Percentiles rank a stretch among this genome's conserved stretches.
Evolutionary conservation across 345 rosid genomes (phyloP).

Genomic region (Boechera retrofracta): DNA sequence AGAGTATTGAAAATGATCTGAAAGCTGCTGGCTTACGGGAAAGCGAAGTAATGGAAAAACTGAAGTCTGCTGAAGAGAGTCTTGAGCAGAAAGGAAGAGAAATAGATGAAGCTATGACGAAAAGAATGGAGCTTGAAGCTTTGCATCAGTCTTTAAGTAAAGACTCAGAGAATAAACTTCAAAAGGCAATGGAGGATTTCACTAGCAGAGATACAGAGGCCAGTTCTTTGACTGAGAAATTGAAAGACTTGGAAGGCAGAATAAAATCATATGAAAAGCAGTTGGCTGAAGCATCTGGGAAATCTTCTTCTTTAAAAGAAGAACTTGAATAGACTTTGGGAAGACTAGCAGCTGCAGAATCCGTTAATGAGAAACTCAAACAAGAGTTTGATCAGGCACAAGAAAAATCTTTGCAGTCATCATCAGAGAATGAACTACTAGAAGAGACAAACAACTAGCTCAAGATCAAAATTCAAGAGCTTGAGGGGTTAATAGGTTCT

Average conservation of each 20-base stretch:
- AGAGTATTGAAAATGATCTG: slow-evolving; percentile 69
- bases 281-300: slow-evolving; percentile 59
- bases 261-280: slow-evolving; percentile 65
- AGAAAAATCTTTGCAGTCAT: slow-evolving; percentile 61
- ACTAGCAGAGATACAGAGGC: slow-evolving; percentile 78
- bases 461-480: slow-evolving; percentile 74
- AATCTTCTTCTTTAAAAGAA: slow-evolving; percentile 65
- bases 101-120: slow-evolving; percentile 62
- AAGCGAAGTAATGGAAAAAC: slow-evolving; percentile 68
- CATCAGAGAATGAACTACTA: slow-evolving; percentile 68
- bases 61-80: slow-evolving; percentile 64
- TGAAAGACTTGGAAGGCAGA: slow-evolving; percentile 66
- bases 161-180: slow-evolving; percentile 71
- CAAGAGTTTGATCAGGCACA: slow-evolving; percentile 62
- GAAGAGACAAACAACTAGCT: slow-evolving; percentile 81
- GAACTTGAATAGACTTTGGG: slow-evolving; percentile 64
- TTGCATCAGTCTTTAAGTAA: slow-evolving; percentile 58
- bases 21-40: slow-evolving; percentile 68
- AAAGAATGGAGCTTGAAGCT: slow-evolving; percentile 68
- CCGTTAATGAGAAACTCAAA: slow-evolving; percentile 65
- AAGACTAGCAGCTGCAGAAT: slow-evolving; percentile 66
- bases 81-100: slow-evolving; percentile 59
- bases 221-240: slow-evolving; percentile 64
- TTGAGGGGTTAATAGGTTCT: slow-evolving; percentile 65
- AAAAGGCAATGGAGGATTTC: slow-evolving; percentile 63